Evolutionary conservation across 306 rosid genomes (phyloP).

Genomic region (Senna siamea): DNA sequence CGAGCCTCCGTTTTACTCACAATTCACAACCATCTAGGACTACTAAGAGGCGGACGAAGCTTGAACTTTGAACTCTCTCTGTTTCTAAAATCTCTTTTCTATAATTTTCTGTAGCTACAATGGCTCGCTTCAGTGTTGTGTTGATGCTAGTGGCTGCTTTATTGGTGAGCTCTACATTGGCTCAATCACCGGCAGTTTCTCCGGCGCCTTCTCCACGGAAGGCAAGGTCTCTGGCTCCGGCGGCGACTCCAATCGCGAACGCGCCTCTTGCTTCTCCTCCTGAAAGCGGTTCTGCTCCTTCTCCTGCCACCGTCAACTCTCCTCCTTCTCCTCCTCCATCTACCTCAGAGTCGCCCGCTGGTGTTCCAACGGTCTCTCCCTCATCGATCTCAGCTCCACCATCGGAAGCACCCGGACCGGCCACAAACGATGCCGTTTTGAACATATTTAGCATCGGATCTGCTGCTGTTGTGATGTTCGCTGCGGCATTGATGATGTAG

Average conservation of each 20-base stretch:
- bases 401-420: not conserved
- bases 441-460: not conserved
- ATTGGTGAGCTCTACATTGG: constrained; percentile 40
- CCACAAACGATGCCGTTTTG: constrained; percentile 7
- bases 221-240: constrained; percentile 28
- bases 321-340: constrained; percentile 48
- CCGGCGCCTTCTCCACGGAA: constrained; percentile 24
- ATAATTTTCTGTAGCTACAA: too few species aligned
- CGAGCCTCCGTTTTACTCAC: not conserved
- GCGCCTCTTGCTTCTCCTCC: constrained; percentile 41
- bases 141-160: constrained; percentile 45
- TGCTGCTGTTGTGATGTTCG: not conserved
- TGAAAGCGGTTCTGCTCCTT: constrained; percentile 36
- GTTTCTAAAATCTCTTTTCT: too few species aligned
- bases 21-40: not conserved
- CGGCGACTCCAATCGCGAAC: constrained; percentile 26
- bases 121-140: constrained; percentile 47
- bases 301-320: constrained; percentile 41
- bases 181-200: constrained; percentile 51
- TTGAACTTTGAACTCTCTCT: too few species aligned
- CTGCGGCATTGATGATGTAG: not conserved
- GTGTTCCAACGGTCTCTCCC: constrained; percentile 42
- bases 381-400: constrained; percentile 38
- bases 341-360: constrained; percentile 31
- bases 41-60: too few species aligned